Evolutionary conservation across 257 asterid genomes (phyloP), one percentile per base, ranked within the genome.

Genomic region (Solanum raphanifolium): DNA sequence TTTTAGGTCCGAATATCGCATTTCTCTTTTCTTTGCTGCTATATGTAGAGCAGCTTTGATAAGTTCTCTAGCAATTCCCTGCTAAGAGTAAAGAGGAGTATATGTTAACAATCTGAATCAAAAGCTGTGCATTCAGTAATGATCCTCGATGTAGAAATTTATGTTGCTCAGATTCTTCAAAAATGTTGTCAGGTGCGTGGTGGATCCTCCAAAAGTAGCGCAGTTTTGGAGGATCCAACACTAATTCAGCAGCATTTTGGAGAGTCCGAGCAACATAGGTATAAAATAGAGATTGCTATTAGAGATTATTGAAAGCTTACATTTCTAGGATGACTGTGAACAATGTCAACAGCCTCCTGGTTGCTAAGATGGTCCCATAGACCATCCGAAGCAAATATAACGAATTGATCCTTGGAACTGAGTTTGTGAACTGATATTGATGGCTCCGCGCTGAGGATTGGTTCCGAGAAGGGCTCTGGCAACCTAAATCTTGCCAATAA

Each of bases 361-460:
- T 96, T 97, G 94, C 93, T 92, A 25, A 97, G 96, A 68, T 97
- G 99, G 92, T 97, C 99, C 99, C 99, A 97, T 88, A 97, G 89
- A 83, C 99, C 99, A 87, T 97, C 99, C 3, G 99, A 96, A 87
- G 98, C 99, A 81, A 97, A 94, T 65, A 97, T 92, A 89, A 97
- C 87, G 71, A 96, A 97, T 60, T 91, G 95, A 87, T 96, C 99
- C 85, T 88, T 91, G 1, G 95, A 90, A 65, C 84, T 89, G 88
- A 97, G 91, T 90, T 90, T 94, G 93, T 94, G 98, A 68, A 91
- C 91, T 0, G 87, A 91, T 58, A 97, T 89, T 1, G 99, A 93
- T 6, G 99, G 99, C 74, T 97, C 99, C 25, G 98, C 87, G 36
- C 90, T 93, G 23, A 97, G 96, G 74, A 96, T 93, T n/a, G 98